Evolutionary conservation across 2,329 filamentous ascomycete species (phyloP), one percentile per base, ranked within the genome.

Genomic region (Fusarium staphyleae): DNA sequence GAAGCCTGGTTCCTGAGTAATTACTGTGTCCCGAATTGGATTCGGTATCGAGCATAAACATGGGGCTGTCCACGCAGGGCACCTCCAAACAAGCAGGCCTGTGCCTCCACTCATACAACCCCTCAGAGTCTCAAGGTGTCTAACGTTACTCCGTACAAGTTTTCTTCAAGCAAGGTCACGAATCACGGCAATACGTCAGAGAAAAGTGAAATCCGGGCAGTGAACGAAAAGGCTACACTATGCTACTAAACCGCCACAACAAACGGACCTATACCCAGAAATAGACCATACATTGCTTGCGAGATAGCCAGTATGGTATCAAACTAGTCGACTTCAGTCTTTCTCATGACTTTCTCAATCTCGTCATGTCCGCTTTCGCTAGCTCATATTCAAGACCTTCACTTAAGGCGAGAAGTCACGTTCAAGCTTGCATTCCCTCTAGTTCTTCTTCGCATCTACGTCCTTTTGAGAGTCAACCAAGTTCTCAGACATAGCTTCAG

Each of bases 401-500:
- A 24, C 11, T 24, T 11, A 16, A 16, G 8, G n/a, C 29, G 9
- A 24, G 26, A 22, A n/a, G 26, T 41, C 37, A 30, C 26, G 32
- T 16, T 24, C 15, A 34, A 49, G 28, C 18, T 30, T 37, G 32
- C 37, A 26, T 7, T 14, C 42, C 15, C 12, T 42, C 52, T 67
- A 75, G 52, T 66, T 68, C 69, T 72, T 77, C 68, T 74, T 75
- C 26, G 65, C 66, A 5, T 65, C 60, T 14, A 66, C 52, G 11
- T 65, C 66, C 58, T 72, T 72, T 58, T 76, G 71, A 15, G 67
- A 62, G 10, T 65, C 76, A 33, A 83, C 78, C 52, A 85, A 67
- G 56, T 76, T 83, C 32, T 84, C 82, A 9, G 80, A 75, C 81
- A 85, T 85, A 12, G 82, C 82, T 69, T 84, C 82, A 10, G 81